Base-by-base conservation (phyloP, 2,329 filamentous ascomycete species). In the Aspergillus quadricinctus region DNA sequence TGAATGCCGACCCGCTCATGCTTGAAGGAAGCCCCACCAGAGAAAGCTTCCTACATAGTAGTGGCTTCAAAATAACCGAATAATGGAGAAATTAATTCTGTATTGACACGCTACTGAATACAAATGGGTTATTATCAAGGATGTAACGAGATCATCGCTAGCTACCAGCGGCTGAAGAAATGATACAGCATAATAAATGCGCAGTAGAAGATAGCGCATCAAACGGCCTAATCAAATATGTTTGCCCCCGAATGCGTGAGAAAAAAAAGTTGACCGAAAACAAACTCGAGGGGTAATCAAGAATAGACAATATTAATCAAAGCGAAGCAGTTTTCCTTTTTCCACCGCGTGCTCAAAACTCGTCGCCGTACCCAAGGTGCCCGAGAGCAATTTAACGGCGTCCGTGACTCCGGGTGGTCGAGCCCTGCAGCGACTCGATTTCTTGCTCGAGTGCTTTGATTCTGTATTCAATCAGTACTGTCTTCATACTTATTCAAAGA, bases 361-460 rank as follows among this genome's bases (percentile, higher is more conserved):
- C 58, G 61, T 57, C 57, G 55, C 53, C 50, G 58, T 53, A 49
- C 48, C 60, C 61, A 51, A 52, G 55, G 59, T 46, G 48, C 50
- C 58, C 50, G 50, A 52, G 50, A 60, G 54, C 53, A 64, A 60
- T 51, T 75, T 92, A 96, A 78, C 92, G 92, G 77, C 92, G 91
- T 69, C 92, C 92, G 75, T 94, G 90, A 80, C 90, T 95, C 81
- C 92, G 89, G 73, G 90, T 89, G 72, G 91, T 86, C 73, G 84
- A 90, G 75, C 90, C 90, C 79, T 97, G 93, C 86, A 97, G 90
- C 66, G 85, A 80, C 79, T 99, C 94, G 72, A 99, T 88, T 74
- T 99, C 94, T 66, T 84, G 81, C 80, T 99, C 94, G 64, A 80
- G 73, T 52, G 76, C 69, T 70, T 80, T 80, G 75, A 80, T 80